Base-by-base conservation (phyloP, 2,329 filamentous ascomycete genomes). In the Orbilia javanica region DNA sequence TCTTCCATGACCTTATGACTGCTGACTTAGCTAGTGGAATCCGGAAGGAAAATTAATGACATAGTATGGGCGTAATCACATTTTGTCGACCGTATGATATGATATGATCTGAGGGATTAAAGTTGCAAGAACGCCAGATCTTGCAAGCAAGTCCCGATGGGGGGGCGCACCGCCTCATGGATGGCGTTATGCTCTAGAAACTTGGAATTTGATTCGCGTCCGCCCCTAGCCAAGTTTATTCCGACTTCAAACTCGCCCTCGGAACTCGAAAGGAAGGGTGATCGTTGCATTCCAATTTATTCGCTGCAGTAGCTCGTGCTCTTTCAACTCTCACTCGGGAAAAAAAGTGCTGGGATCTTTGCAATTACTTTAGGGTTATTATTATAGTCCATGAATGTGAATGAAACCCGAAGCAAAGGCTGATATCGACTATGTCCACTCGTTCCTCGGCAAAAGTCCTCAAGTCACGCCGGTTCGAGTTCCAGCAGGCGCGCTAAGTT, bases 401-500 rank as follows among this genome's bases (percentile, higher is more conserved):
- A 53, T 18, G 42, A 44, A 48, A 50, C 44, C 52, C 44, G 64
- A 67, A 67, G 55, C 46, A 52, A 53, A 66, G 62, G 62, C 44
- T 66, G 44, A 50, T 52, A 50, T 36, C 36, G 44, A 10, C 4
- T 27, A 52, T 50, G 44, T 52, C 42, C n/a, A 55, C 65, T 62
- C 36, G 55, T 62, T 29, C 67, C 67, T 68, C 67, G 74, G 74
- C 44, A 78, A 78, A 78, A 78, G n/a, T 52, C 62, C 63, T 42
- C 62, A 64, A 67, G 66, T 77, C 67, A 77, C 73, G 66, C 74
- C 62, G 62, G 22, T 60, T 44, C 67, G 71, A 52, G 74, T 78
- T 78, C 52, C 67, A 78, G 74, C 67, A 72, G 74, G 74, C 74
- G 74, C 74, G 74, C 74, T 78, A 72, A 78, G 74, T 78, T 78